Conservation (phyloP, 345 rosid species). For the Boechera divaricarpa region DNA sequence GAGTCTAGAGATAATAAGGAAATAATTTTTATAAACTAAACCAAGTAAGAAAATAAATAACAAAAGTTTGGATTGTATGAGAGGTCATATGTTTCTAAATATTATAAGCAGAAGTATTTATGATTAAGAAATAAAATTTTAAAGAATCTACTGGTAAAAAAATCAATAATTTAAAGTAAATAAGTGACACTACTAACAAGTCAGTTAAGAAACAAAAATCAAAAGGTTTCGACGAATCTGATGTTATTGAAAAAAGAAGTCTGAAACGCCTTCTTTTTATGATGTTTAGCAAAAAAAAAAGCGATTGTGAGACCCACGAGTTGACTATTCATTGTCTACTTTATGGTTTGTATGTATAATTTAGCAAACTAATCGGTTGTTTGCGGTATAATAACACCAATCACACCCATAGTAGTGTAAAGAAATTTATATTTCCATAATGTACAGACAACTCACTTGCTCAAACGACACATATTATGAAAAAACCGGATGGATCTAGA, state of each 20-base stretch:
- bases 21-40: too few species aligned
- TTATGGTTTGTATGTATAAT: background rate
- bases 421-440: background rate
- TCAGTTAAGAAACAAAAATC: background rate
- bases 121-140: background rate
- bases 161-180: too few species aligned
- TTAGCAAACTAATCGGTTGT: background rate
- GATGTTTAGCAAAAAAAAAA: constrained; percentile 2
- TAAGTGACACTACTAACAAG: background rate
- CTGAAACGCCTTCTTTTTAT: background rate
- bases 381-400: background rate
- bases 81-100: background rate
- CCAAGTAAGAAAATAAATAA: too few species aligned
- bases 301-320: constrained; percentile 11
- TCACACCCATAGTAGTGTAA: background rate
- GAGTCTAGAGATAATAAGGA: too few species aligned
- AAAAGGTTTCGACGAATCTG: background rate
- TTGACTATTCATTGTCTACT: background rate
- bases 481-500: too few species aligned
- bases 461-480: background rate
- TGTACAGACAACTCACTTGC: too few species aligned
- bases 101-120: background rate
- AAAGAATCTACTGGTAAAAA: too few species aligned
- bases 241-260: background rate
- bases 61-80: background rate